Base-by-base conservation (phyloP, 139 green algal genomes). In the Yamagishiella unicocca region DNA sequence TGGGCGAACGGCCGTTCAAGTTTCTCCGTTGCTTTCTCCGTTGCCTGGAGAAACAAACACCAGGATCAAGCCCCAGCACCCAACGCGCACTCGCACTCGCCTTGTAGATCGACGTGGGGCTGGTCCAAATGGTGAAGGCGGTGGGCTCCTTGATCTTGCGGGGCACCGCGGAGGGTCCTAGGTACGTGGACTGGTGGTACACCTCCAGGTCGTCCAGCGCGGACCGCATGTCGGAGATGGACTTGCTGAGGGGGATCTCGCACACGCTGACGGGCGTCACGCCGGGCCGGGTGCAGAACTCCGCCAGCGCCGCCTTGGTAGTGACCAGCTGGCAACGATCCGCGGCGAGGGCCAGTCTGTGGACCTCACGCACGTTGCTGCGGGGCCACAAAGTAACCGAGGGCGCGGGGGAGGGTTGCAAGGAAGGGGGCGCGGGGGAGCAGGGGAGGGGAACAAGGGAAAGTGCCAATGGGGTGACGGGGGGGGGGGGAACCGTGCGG, bases 331-430 rank as follows among this genome's bases (percentile, higher is more conserved):
- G 78, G 1, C 27, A 43, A 10, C 61, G 78, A 40, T 85, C 78
- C 5, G 78, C 78, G 2, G 81, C 81, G 33, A 87, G 64, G 0
- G 81, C 81, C 81, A 53, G 64, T 21, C 81, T 64, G 62, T 87
- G 81, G 24, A 87, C 45, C 40, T 85, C 79, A 43, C 58, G 58
- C 10, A 85, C 29, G 79, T 85, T 75, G 70, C 70, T 78, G 70
- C 8, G 33, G 70, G 22, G 70, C 38, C 38, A 5, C 38, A 38
- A 78, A 17, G 38, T 4, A 35, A 38, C 8, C 38, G 35, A 27
- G n/a, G 70, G 33, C 3, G 37, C 21, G 62, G 14, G 62, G 19
- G 29, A 17, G 70, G 70, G 33, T 38, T 14, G 7, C 38, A 38
- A 12, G 42, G 14, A 38, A 78, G 70, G 70, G 62, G 40, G 29